Evolutionary conservation across 257 asterid genomes (phyloP), one percentile per base, ranked within the genome.

Genomic region (Coffea eugenioides): DNA sequence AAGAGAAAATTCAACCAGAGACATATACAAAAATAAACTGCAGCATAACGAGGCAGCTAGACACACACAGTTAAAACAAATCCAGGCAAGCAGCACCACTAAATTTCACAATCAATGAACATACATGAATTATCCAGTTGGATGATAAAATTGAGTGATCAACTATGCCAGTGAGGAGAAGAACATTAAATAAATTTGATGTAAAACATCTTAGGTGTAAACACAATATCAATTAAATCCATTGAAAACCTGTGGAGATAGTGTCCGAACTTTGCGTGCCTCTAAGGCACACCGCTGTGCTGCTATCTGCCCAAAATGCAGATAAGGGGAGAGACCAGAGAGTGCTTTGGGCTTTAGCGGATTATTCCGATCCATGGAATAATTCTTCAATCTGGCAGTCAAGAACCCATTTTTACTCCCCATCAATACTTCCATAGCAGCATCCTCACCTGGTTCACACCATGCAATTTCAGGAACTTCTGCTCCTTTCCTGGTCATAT

Each of bases 381-480:
- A 96, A 76, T 79, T 90, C 87, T 89, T 93, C 86, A 96, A 77
- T 80, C 97, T 84, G 25, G 77, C 70, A 31, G 85, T 91, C 89
- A 96, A 83, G 86, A 96, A 96, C 66, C 99, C 99, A 45, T 67
- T 81, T 79, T 90, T 88, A 69, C 80, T 77, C 39, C 98, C 98
- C 86, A 83, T 85, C 76, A 96, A 81, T 70, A 91, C 93, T 69
- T 92, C 93, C 64, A 88, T 78, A 9, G 92, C 99, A 61, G 94
- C 94, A 71, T 86, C 78, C 85, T 96, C 99, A 61, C 98, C 98
- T 66, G 99, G 97, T 88, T 85, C 86, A 79, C 99, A 93, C 99
- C 99, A 96, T 77, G 91, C 92, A 73, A 96, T 88, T 88, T 96
- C 98, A 83, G 99, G 96, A 77, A 96, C 97, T 88, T 91, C 97